Conservation (phyloP, 257 asterid genomes). For the Petunia secreta region DNA sequence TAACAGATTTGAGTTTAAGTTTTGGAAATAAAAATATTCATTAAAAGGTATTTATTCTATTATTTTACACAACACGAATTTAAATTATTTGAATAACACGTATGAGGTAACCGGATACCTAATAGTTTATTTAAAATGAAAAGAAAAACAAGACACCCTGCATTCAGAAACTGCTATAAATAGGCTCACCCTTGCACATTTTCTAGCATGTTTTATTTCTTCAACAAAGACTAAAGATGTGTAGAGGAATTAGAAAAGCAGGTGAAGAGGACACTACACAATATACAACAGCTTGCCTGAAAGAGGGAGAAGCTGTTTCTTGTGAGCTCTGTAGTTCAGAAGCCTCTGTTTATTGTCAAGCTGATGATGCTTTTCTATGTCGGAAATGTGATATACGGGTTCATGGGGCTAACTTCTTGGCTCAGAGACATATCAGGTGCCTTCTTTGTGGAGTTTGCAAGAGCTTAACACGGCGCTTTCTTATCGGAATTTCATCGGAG, state of each 20-base stretch:
- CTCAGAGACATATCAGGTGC: slow-evolving; percentile 49
- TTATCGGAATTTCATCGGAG: slow-evolving; percentile 40
- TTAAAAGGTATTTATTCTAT: too few relatives aligned
- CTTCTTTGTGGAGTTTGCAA: slow-evolving; percentile 41
- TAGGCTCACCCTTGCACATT: not conserved
- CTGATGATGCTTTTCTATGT: slow-evolving; percentile 57
- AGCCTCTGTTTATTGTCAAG: slow-evolving; percentile 51
- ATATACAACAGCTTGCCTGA: not conserved
- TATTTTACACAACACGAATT: too few relatives aligned
- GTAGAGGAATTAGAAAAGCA: not conserved
- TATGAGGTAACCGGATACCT: too few relatives aligned
- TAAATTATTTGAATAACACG: too few relatives aligned
- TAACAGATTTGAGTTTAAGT: too few relatives aligned
- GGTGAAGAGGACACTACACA: not conserved
- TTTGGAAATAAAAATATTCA: too few relatives aligned
- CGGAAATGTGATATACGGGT: slow-evolving; percentile 51
- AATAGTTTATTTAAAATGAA: too few relatives aligned
- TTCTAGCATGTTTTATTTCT: not conserved
- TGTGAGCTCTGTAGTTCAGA: slow-evolving; percentile 49
- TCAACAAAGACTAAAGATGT: not conserved
- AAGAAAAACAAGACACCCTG: not conserved
- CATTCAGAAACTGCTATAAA: slow-evolving; percentile 4
- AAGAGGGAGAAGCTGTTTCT: slow-evolving; percentile 3
- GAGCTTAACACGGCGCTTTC: slow-evolving; percentile 36
- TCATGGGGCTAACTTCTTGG: slow-evolving; percentile 52